Conservation (phyloP, 2,329 filamentous ascomycete species). For the Botrytis pseudocinerea region DNA sequence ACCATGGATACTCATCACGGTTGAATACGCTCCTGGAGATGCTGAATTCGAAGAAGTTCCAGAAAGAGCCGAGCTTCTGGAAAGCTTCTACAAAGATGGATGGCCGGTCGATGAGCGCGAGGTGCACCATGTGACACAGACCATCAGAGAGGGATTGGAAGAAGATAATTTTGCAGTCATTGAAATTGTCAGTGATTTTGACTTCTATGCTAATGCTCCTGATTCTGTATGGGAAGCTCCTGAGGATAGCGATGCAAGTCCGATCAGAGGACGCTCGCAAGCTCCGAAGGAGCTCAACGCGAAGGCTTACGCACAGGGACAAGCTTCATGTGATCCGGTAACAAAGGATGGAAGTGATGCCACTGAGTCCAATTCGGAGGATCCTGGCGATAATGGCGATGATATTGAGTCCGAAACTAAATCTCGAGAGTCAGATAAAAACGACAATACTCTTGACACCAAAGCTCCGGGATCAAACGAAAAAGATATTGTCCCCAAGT, state of each 20-base stretch:
- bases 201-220: neutral
- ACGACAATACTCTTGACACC: neutral
- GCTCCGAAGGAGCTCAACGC: no score
- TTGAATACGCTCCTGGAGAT: neutral
- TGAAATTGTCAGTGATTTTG: neutral
- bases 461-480: neutral
- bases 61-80: neutral
- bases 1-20: neutral
- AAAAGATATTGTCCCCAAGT: neutral
- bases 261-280: no score
- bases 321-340: no score
- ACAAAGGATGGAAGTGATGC: neutral
- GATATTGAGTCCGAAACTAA: neutral
- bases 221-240: neutral
- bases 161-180: neutral
- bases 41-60: neutral
- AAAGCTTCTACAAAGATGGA: neutral
- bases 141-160: neutral
- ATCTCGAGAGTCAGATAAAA: neutral
- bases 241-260: neutral
- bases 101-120: neutral
- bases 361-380: neutral
- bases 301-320: no score
- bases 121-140: neutral
- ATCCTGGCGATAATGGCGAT: neutral